phyloP scores from a whole-genome alignment of 306 rosid species.

The Malus fusca region DNA sequence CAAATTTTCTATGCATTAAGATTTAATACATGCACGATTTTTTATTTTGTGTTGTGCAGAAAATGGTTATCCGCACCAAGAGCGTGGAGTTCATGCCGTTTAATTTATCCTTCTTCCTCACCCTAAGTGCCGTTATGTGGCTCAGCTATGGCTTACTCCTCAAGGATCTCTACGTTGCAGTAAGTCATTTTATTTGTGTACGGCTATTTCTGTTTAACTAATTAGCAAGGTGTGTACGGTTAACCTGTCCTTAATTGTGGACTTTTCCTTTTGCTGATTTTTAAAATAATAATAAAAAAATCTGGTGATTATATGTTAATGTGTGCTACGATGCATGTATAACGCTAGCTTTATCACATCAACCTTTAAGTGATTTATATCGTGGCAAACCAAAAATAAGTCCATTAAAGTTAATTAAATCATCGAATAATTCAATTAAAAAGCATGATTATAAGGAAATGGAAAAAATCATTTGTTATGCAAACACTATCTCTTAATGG shows the following conservation, averaged over 20 bases:
- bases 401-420: background rate
- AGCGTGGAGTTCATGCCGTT: conserved; percentile 98
- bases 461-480: background rate
- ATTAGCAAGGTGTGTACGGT: background rate
- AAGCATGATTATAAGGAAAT: background rate
- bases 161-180: conserved; percentile 77
- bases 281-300: background rate
- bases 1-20: background rate
- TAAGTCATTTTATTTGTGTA: conserved; percentile 25
- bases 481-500: background rate
- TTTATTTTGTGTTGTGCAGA: conserved; percentile 26
- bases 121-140: conserved; percentile 78
- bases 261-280: background rate
- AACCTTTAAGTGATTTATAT: background rate
- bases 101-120: conserved; percentile 68
- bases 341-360: background rate
- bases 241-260: conserved; percentile 9
- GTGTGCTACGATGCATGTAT: background rate
- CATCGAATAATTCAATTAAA: background rate
- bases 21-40: conserved; percentile 1
- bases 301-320: background rate
- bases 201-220: background rate
- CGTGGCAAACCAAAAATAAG: background rate
- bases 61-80: conserved; percentile 80
- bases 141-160: conserved; percentile 57